phyloP scores from a whole-genome alignment of 352 stramenopile genomes.

The Pythium utonaiense region DNA sequence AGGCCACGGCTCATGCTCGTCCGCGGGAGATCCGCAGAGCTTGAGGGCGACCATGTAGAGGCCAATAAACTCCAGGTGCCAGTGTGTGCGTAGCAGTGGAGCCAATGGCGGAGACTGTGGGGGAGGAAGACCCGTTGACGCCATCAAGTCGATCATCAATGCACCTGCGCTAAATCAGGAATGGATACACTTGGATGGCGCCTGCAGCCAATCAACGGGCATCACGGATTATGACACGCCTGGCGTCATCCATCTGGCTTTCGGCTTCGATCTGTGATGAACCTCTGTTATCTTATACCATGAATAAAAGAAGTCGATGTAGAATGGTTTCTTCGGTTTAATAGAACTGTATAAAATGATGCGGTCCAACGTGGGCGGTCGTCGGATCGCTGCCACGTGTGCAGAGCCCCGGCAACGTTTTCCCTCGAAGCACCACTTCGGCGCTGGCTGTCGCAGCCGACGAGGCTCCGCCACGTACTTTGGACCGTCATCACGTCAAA shows the following conservation, averaged over 20 bases:
- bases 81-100: neutral
- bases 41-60: too few species aligned
- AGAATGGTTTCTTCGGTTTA: neutral
- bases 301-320: neutral
- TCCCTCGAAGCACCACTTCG: constrained; percentile 16
- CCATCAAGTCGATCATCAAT: neutral
- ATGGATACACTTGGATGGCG: constrained; percentile 15
- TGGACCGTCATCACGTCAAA: constrained; percentile 1
- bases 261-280: constrained; percentile 13
- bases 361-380: constrained; percentile 9
- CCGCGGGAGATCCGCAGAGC: too few species aligned
- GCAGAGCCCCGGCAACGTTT: constrained; percentile 18
- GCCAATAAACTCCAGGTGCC: too few species aligned
- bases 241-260: constrained; percentile 7
- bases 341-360: constrained; percentile 13
- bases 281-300: neutral
- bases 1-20: too few species aligned
- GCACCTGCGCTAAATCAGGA: neutral
- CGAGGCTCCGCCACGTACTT: neutral
- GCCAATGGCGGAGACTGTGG: neutral
- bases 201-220: constrained; percentile 13
- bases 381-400: constrained; percentile 10
- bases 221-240: constrained; percentile 6
- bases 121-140: neutral
- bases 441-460: constrained; percentile 4